Base-by-base conservation (phyloP, 208 protist species). In the Crithidia brevicula region DNA sequence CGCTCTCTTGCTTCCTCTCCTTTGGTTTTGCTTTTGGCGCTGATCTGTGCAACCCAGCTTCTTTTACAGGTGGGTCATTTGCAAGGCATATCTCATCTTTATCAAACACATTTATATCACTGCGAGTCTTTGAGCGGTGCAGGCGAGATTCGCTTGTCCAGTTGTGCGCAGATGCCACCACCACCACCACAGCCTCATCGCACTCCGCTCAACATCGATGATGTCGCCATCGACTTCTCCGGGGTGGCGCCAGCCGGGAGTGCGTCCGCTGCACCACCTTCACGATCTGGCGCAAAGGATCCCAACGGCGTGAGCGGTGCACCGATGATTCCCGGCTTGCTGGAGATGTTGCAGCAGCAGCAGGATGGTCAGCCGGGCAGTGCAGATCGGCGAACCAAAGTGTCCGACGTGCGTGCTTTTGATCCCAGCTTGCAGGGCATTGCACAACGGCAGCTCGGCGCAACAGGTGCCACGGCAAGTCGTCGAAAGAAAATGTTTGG, bases 201-300 rank as follows among this genome's bases (percentile, higher is more conserved):
- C 9, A 53, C 52, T 38, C 71, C 84, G 4, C 65, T 93, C 10
- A 73, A 52, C 56, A 80, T 94, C 34, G 86, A 91, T 23, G 62
- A 89, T 74, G 79, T 83, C 49, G 77, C 74, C 7, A 91, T 94
- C 69, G 89, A 94, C 76, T 94, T 92, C 65, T 91, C 89, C 4
- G 28, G 40, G 6, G 43, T 40, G 20, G 47, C 22, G 13, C 16
- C 33, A 18, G n/a, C 28, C 3, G 13, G 15, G 25, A 6, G 22
- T 1, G 20, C 45, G 22, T 20, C 33, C 8, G 42, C 46, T 56
- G 3, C 30, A 62, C 9, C 57, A 34, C 43, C 65, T 56, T 13
- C 49, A 4, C 10, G 15, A 16, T 7, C 36, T 13, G 15, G 15
- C 15, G 36, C 36, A 40, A 40, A 7, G 8, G 10, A 40, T 16